Evolutionary conservation across 495 filamentous ascomycete genomes (phyloP).

Genomic region (Xylaria sp.): DNA sequence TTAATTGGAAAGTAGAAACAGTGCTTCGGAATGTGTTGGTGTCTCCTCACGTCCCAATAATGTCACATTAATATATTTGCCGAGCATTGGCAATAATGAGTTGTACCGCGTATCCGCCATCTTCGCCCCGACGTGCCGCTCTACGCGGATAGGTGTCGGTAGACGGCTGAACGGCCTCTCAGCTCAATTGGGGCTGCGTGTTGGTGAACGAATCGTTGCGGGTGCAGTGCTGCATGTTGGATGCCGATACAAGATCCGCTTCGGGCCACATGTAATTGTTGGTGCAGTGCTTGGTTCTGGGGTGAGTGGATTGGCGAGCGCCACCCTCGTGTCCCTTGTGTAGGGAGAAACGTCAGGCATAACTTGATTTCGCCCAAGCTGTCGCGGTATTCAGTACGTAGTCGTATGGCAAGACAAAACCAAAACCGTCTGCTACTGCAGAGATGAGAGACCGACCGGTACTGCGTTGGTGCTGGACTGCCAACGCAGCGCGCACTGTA

Average conservation of each 20-base stretch:
- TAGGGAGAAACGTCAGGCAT: background rate
- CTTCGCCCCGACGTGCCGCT: conserved; percentile 26
- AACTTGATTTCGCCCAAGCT: conserved; percentile 14
- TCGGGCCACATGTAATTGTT: conserved; percentile 13
- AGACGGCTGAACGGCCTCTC: conserved; percentile 1
- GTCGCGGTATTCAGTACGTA: background rate
- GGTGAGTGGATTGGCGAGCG: background rate
- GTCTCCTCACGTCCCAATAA: conserved; percentile 1
- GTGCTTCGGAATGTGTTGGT: background rate
- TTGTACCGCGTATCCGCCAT: conserved; percentile 20
- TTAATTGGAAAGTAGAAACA: conserved; percentile 9
- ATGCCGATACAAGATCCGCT: background rate
- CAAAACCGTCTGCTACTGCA: conserved; percentile 13
- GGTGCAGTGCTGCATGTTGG: background rate
- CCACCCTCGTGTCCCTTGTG: too few relatives aligned
- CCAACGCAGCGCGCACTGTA: background rate
- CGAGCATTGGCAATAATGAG: conserved; percentile 15
- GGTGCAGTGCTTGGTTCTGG: conserved; percentile 1
- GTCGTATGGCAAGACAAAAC: conserved; percentile 10
- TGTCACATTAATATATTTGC: conserved; percentile 25
- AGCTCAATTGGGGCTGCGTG: background rate
- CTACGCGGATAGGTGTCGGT: conserved; percentile 17
- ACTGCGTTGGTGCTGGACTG: background rate
- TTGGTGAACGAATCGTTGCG: background rate
- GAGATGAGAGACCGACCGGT: too few relatives aligned